Conservation (phyloP, 78 protist genomes). For the Tieghemostelium lacteum region DNA sequence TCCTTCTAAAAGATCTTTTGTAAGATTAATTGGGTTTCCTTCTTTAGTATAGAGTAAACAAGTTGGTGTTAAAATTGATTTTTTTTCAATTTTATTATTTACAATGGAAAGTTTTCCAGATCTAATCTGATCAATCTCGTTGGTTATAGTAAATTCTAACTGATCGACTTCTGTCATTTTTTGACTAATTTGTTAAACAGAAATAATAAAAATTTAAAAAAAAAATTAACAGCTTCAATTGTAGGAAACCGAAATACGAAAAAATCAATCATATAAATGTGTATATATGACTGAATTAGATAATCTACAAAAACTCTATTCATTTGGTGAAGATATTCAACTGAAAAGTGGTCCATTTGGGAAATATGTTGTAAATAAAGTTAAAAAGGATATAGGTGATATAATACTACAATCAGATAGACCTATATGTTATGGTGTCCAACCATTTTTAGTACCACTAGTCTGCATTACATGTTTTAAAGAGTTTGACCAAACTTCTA, state of each 20-base stretch:
- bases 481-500: neutral
- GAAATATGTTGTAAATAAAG: neutral
- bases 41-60: slow-evolving; percentile 50
- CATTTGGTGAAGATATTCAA: no score
- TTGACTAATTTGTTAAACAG: neutral
- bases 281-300: no score
- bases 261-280: no score
- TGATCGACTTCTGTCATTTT: neutral
- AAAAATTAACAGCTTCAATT: no score
- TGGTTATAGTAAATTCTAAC: neutral
- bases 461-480: slow-evolving; percentile 1
- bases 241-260: no score
- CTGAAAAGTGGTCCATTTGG: no score
- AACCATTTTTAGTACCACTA: neutral
- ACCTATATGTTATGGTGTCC: neutral
- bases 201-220: neutral
- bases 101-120: neutral
- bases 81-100: neutral
- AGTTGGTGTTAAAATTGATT: slow-evolving; percentile 29
- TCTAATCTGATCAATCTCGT: slow-evolving; percentile 4
- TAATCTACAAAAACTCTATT: no score
- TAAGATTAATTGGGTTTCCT: slow-evolving; percentile 51
- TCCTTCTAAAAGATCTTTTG: slow-evolving; percentile 39
- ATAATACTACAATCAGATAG: neutral
- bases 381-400: neutral